Base-by-base conservation (phyloP, 352 stramenopile species). In the Phytophthora syringae region DNA sequence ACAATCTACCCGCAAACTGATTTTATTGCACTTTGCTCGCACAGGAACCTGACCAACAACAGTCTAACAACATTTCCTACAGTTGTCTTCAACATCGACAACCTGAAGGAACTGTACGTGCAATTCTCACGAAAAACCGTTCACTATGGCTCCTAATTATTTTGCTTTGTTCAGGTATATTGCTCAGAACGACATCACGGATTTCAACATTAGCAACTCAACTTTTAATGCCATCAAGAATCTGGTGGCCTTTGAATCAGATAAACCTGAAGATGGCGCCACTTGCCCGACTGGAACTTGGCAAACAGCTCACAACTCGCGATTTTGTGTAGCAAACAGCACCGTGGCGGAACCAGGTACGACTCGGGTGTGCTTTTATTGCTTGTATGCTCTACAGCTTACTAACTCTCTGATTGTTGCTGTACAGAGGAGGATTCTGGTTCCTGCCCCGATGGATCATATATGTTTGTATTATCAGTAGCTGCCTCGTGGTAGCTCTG, bases 31-130 rank as follows among this genome's bases (percentile, higher is more conserved):
- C n/a, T 55, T 45, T 51, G 15, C 7, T 15, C 13, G 4, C 25
- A 5, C 25, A 80, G 72, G 22, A 78, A 78, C 39, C 51, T 80
- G 15, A 72, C 68, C 0, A 71, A 77, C 57, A 78, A 76, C 53
- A 69, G 59, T 16, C 24, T 80, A 11, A 66, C 69, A 5, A 54
- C 48, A 5, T 69, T 78, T 24, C 73, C 68, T 7, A 64, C 60
- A 4, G 55, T 73, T 6, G 64, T 80, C 3, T 72, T 80, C 36
- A 77, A 80, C 58, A 53, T 69, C 22, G 57, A 66, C 15, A 73
- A 44, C 27, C 22, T 80, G 18, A 56, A 74, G 15, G 45, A 75
- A 25, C 32, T 80, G 72, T 77, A 65, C 48, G 71, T 56, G 11
- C 9, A 21, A 32, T 32, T 20, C 12, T 49, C 7, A 22, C 36